phyloP scores from a whole-genome alignment of 257 asterid species.

The Salvia rosmarinus region DNA sequence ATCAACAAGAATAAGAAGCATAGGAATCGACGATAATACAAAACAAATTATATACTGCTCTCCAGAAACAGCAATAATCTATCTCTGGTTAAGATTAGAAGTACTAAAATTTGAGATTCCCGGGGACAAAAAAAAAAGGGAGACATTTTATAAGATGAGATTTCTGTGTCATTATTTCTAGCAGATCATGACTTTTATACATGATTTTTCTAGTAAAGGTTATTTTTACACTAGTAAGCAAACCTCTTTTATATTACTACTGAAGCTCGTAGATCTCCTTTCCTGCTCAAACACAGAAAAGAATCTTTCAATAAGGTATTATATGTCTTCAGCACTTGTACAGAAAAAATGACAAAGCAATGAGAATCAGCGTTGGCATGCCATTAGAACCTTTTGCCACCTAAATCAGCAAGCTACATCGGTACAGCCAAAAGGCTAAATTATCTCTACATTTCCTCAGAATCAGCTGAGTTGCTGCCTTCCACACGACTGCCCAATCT shows the following conservation, averaged over 20 bases:
- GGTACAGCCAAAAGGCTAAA: background rate
- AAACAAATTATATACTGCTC: background rate
- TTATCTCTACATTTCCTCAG: constrained; percentile 41
- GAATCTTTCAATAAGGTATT: constrained; percentile 6
- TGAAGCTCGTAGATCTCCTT: constrained; percentile 15
- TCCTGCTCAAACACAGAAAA: constrained; percentile 29
- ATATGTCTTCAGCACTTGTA: background rate
- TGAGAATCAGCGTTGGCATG: background rate
- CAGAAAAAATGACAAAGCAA: background rate
- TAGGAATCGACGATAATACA: no score
- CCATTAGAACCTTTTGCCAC: constrained; percentile 10
- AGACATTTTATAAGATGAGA: background rate
- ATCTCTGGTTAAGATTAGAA: no score
- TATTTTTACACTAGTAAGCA: background rate
- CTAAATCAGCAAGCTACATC: background rate
- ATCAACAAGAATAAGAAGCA: no score
- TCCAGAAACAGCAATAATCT: background rate
- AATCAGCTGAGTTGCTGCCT: constrained; percentile 47
- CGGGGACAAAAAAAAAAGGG: background rate
- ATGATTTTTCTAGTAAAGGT: constrained; percentile 25
- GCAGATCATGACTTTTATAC: constrained; percentile 10
- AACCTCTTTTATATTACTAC: background rate
- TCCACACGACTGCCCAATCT: constrained; percentile 71
- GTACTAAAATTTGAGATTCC: background rate
- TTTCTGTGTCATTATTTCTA: background rate